Percentiles rank a stretch among this genome's conserved stretches.
Evolutionary conservation across 352 stramenopile species (phyloP).

Genomic region (Phytophthora pseudosyringae): DNA sequence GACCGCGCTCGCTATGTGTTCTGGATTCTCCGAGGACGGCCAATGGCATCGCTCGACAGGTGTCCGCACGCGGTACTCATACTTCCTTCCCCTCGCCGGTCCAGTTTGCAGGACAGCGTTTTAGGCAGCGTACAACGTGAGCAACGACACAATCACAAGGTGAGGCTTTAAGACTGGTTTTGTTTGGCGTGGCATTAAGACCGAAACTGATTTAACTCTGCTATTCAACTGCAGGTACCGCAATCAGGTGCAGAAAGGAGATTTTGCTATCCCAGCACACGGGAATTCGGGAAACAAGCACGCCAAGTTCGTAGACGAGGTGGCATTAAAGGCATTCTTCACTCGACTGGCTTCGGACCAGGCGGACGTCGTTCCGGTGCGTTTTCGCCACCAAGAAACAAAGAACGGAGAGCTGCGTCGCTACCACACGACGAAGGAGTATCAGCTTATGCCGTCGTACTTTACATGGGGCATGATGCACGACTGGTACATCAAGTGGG

Average conservation of each 20-base stretch:
- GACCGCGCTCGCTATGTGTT: too few species aligned
- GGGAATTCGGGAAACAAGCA: conserved; percentile 3
- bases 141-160: conserved; percentile 8
- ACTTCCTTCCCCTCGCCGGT: too few species aligned
- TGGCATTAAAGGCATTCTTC: conserved; percentile 2
- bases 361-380: conserved; percentile 12
- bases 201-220: too few species aligned
- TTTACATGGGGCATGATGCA: conserved; percentile 12
- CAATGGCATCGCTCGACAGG: too few species aligned
- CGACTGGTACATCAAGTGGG: conserved; percentile 18
- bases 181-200: conserved; percentile 5
- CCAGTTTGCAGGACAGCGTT: conserved; percentile 1
- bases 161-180: conserved; percentile 10
- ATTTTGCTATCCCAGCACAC: too few species aligned
- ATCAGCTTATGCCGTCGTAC: conserved; percentile 6
- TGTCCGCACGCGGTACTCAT: too few species aligned
- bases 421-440: conserved; percentile 5
- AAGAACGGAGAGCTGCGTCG: neutral
- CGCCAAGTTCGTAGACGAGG: conserved; percentile 4
- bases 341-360: neutral
- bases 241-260: neutral
- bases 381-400: conserved; percentile 6
- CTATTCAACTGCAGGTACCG: too few species aligned
- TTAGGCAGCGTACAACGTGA: conserved; percentile 12
- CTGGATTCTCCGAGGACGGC: too few species aligned